Percentiles rank a stretch among this genome's conserved stretches.
Conservation (phyloP, 148 eudicot species). For the Selenicereus undatus region DNA sequence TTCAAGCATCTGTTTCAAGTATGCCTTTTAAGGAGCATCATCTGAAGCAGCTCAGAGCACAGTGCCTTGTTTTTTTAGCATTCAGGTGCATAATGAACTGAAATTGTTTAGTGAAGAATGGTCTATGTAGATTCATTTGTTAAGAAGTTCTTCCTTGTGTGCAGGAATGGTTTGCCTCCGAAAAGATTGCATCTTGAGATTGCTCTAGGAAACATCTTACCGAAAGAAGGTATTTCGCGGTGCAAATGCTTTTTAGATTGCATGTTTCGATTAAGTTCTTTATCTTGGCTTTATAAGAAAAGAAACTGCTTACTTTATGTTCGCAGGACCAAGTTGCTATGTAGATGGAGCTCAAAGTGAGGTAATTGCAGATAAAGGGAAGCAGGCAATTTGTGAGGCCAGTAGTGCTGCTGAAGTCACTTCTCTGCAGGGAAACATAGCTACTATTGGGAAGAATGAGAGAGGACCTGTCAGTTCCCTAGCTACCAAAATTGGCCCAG, state of each 20-base stretch:
- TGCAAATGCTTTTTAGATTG: constrained; percentile 5
- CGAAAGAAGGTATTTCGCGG: constrained; percentile 57
- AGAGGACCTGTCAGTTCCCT: constrained; percentile 33
- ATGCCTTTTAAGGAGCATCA: constrained; percentile 96
- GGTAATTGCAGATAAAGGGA: constrained; percentile 48
- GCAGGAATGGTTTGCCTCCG: constrained; percentile 84
- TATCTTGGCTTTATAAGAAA: background rate
- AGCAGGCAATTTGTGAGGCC: constrained; percentile 41
- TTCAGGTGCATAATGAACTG: constrained; percentile 51
- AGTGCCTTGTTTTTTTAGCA: constrained; percentile 92
- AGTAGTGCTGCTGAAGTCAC: constrained; percentile 40
- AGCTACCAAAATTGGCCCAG: constrained; percentile 27
- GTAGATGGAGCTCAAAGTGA: constrained; percentile 70
- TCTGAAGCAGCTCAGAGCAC: constrained; percentile 94
- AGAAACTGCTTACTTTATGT: constrained; percentile 14
- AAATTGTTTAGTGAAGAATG: background rate
- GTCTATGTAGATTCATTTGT: background rate
- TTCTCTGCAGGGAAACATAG: constrained; percentile 37
- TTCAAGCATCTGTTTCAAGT: constrained; percentile 39
- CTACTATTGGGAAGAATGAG: constrained; percentile 34
- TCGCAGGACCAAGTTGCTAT: constrained; percentile 29
- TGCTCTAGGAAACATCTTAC: constrained; percentile 70
- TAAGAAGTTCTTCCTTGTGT: constrained; percentile 17
- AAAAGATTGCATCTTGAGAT: constrained; percentile 84
- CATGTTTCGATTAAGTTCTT: background rate